phyloP scores from a whole-genome alignment of 148 eudicot genomes.

The Chenopodium berlandieri region DNA sequence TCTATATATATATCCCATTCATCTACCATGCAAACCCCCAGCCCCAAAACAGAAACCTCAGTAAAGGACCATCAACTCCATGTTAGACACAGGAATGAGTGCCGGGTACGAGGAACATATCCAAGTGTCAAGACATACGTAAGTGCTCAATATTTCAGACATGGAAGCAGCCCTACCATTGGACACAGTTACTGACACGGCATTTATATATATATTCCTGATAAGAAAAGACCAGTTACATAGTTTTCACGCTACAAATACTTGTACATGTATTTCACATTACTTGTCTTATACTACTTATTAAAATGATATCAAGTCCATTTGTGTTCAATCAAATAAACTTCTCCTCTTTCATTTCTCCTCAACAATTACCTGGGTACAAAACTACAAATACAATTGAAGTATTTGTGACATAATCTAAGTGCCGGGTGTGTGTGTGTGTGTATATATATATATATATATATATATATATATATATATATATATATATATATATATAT shows the following conservation, averaged over 20 bases:
- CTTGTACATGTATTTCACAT: background rate
- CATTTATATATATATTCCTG: background rate
- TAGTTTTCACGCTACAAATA: background rate
- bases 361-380: background rate
- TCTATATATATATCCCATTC: background rate
- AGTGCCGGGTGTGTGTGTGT: background rate
- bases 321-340: background rate
- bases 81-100: background rate
- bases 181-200: background rate
- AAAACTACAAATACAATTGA: background rate
- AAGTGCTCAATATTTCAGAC: background rate
- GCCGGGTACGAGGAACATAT: background rate
- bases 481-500: too few species aligned
- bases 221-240: background rate
- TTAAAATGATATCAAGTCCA: background rate
- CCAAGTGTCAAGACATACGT: background rate
- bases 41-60: background rate
- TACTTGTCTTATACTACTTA: background rate
- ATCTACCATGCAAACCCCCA: background rate
- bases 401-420: background rate
- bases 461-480: background rate
- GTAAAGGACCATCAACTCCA: background rate
- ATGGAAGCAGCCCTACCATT: background rate
- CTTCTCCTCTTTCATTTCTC: background rate
- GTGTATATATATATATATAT: background rate